Evolutionary conservation across 495 filamentous ascomycete species (phyloP).

Genomic region (Aspergillus olivimuriae): DNA sequence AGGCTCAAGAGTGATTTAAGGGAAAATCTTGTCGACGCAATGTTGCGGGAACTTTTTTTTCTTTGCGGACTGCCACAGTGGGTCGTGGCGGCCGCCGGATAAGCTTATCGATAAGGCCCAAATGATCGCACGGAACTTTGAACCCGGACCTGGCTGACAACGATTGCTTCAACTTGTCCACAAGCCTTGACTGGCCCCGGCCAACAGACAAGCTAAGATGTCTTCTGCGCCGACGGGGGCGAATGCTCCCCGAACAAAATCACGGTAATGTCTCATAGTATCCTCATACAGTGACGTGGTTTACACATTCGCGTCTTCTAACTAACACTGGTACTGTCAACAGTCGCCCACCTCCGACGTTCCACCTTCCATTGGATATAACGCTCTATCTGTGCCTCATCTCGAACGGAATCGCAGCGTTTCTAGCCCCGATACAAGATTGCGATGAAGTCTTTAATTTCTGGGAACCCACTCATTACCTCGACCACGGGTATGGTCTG

Average conservation of each 20-base stretch:
- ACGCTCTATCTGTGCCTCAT: conserved; percentile 72
- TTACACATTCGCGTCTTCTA: conserved; percentile 9
- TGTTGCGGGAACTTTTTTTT: conserved; percentile 14
- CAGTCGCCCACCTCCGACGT: conserved; percentile 48
- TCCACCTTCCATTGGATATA: conserved; percentile 62
- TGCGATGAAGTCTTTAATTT: conserved; percentile 99
- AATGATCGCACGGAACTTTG: neutral
- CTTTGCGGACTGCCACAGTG: conserved; percentile 25
- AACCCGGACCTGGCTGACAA: no score
- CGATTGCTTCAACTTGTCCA: no score
- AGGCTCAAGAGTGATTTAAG: neutral
- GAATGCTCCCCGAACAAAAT: conserved; percentile 19
- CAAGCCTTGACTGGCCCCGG: conserved; percentile 6
- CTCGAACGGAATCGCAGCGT: conserved; percentile 69
- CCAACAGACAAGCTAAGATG: conserved; percentile 7
- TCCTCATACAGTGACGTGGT: no score
- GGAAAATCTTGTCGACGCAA: conserved; percentile 22
- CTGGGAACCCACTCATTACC: conserved; percentile 96
- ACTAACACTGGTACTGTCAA: conserved; percentile 2
- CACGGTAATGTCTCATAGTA: no score
- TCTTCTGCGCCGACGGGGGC: conserved; percentile 4
- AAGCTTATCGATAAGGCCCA: conserved; percentile 26
- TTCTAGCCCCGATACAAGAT: conserved; percentile 88
- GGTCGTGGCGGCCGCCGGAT: conserved; percentile 26
- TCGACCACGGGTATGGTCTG: conserved; percentile 85